These are phyloP conservation scores for Lachancea nothofagi DNA, from an alignment of 805 yeast genomes.

Conservation along the genomic window DNA sequence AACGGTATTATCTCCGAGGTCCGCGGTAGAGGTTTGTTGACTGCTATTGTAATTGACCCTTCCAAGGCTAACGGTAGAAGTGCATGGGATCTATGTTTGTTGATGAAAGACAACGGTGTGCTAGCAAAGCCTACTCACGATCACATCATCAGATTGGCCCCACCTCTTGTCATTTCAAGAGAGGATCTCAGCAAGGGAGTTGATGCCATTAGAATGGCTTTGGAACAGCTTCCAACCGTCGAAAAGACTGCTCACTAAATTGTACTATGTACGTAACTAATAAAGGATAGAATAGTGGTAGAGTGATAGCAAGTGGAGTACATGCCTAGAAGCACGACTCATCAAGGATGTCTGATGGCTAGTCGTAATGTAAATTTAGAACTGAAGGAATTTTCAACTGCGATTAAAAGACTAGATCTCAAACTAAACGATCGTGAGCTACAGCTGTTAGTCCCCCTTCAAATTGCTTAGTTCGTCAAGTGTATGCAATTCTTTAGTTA, in stretches of 20 bases:
- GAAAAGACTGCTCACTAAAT: neutral
- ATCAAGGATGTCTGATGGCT: no score
- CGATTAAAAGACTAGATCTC: no score
- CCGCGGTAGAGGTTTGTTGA: conserved; percentile 79
- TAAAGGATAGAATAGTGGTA: no score
- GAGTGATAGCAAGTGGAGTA: no score
- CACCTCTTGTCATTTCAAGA: conserved; percentile 86
- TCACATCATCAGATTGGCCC: conserved; percentile 91
- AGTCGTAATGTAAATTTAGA: no score
- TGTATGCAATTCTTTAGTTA: no score
- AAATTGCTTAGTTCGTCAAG: no score
- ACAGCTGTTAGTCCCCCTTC: no score
- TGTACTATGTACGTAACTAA: neutral
- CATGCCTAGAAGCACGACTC: no score
- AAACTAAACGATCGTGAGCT: no score
- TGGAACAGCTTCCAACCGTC: conserved; percentile 27
- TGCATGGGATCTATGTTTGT: conserved; percentile 92
- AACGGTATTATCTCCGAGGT: conserved; percentile 53
- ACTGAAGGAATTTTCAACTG: no score
- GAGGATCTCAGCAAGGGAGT: conserved; percentile 82
- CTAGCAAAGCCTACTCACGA: conserved; percentile 97
- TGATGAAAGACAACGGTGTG: conserved; percentile 83
- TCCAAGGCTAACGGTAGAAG: conserved; percentile 78
- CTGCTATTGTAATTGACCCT: conserved; percentile 88
- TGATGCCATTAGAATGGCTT: conserved; percentile 59